Percentiles rank a stretch among this genome's conserved stretches.
Conservation (phyloP, 78 protist genomes). For the Capsaspora owczarzaki region DNA sequence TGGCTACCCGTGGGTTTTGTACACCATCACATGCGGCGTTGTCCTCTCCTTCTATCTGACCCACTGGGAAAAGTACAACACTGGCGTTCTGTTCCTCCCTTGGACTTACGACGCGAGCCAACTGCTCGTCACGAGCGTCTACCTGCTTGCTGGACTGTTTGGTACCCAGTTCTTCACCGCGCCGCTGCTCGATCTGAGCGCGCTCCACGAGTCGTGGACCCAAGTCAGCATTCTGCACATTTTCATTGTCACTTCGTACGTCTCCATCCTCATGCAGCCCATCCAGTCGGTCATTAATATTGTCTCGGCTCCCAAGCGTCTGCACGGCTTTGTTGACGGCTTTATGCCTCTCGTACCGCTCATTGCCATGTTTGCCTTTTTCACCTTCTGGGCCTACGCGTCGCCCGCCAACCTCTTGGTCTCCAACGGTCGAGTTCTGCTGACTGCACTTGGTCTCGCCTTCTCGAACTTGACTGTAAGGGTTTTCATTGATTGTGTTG, state of each 20-base stretch:
- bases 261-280: background rate
- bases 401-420: background rate
- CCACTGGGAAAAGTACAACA: conserved; percentile 4
- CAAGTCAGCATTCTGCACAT: background rate
- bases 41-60: background rate
- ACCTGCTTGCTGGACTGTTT: background rate
- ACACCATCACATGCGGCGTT: background rate
- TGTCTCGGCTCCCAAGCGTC: background rate
- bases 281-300: background rate
- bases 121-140: background rate
- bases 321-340: background rate
- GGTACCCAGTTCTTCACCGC: background rate
- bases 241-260: background rate
- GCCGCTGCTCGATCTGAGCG: too few species aligned
- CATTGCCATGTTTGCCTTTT: background rate
- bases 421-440: background rate
- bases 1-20: background rate
- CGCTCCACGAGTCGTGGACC: too few species aligned
- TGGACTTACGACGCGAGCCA: conserved; percentile 7
- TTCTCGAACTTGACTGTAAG: background rate
- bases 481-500: background rate
- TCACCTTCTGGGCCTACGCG: background rate
- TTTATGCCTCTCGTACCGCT: background rate
- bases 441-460: background rate
- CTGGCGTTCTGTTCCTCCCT: background rate